Base-by-base conservation (phyloP, 2,329 filamentous ascomycete genomes). In the Neoarthrinium moseri region DNA sequence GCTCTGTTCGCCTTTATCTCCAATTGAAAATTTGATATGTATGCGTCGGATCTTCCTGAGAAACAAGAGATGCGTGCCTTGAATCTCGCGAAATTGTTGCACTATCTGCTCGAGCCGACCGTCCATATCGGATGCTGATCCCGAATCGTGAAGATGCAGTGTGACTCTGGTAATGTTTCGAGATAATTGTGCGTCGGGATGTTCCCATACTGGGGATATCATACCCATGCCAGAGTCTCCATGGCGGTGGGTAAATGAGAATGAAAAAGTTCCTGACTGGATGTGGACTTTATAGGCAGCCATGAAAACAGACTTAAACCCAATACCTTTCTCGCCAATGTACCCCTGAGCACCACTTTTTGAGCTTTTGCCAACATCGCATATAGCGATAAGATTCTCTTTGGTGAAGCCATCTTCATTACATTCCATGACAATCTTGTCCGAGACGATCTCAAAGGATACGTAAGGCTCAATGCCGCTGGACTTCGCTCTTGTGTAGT, bases 291-390 rank as follows among this genome's bases (percentile, higher is more conserved):
- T 67, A 47, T 58, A 66, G 0, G 73, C 71, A 0, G 64, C 73
- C 54, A 65, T 75, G 49, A 78, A 78, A 1, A 74, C 71, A 0
- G 73, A 74, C 48, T 78, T 77, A 59, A 77, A 77, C 0, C 74
- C 74, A 13, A 77, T 73, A 8, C 74, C 73, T 44, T 77, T 77
- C 45, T 72, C 71, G 3, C 73, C 73, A n/a, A 74, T 73, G 32
- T 73, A 75, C 1, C 68, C 68, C 6, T 68, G 62, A 0, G 59
- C 58, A 1, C 51, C 57, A 0, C 53, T 61, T 45, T 78, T 78
- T 4, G 75, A 71, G 51, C 75, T 78, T 13, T 68, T 41, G 1
- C 69, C 69, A 2, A 75, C 61, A 1, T 54, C 43, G 51, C 75
- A 80, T 17, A 80, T 72, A 0, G 75, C 73, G 2, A 40, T 36